Base-by-base conservation (phyloP, 192 early-diverging fungal species). In the Diversispora epigaea region DNA sequence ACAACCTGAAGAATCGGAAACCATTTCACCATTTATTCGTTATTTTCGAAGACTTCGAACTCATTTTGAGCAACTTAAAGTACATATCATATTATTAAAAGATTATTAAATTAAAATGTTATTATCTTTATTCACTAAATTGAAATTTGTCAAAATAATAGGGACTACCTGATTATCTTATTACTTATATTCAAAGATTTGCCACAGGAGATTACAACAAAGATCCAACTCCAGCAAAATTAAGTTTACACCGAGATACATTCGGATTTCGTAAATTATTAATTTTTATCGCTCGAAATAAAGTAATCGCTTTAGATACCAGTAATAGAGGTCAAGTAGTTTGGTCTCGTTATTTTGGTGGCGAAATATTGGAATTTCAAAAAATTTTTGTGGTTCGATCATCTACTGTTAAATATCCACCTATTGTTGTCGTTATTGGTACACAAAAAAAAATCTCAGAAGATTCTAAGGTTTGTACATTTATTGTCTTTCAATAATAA, bases 191-290 rank as follows among this genome's bases (percentile, higher is more conserved):
- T 14, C 76, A 68, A 11, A n/a, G 55, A 44, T 32, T 66, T 60
- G 44, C 77, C 22, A 46, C 68, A 19, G 54, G 57, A 14, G 60
- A 68, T 45, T 44, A 65, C n/a, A n/a, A 45, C 10, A 21, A 14
- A 22, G 41, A 44, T 2, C n/a, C 40, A 40, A 39, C 8, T 9
- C 39, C 44, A 3, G 49, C 19, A 22, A 62, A 70, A n/a, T 52
- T 55, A 15, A 66, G 77, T 43, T 71, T 88, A 11, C 82, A 88
- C 57, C 78, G 89, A 17, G 92, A 93, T 66, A 80, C 82, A 65
- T 87, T 90, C 84, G 97, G 97, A 3, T 86, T 97, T 71, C 90
- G 93, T 71, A 96, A 98, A 80, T 83, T 98, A n/a, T 80, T 93
- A 21, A 79, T 99, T 12, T 91, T 95, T 77, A 89, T 86, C 8